Base-by-base conservation (phyloP, 495 filamentous ascomycete genomes). In the Penicillium canariense region DNA sequence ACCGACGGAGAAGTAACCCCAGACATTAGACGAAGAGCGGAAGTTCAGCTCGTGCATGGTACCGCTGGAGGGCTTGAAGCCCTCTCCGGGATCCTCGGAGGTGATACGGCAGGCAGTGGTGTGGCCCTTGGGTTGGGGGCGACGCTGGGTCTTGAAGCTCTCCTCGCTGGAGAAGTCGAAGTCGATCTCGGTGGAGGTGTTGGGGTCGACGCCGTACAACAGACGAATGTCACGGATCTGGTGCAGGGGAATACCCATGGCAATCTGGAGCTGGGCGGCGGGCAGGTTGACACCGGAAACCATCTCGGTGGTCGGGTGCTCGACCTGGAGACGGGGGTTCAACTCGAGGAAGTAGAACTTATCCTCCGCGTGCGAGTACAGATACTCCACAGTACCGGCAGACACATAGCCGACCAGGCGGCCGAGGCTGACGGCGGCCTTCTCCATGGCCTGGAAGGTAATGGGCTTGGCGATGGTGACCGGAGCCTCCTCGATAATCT, bases 1-100 rank as follows among this genome's bases (percentile, higher is more conserved):
- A 75, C 94, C 89, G 71, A 99, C 94, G 28, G 94, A 99, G 85
- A 99, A 99, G 75, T 99, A 99, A 80, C 94, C 94, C 94, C 94
- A 99, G 34, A 97, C 94, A 63, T 99, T 99, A 39, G 94, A 97
- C 62, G 92, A 96, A 77, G 86, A 91, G 54, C 94, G 83, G 86
- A 99, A 99, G 79, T 99, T 99, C 61, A 99, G 78, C 68, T 99
- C 94, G 76, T 97, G 94, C 86, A 99, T 94, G 54, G 90, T 96
- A 84, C 94, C 94, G 66, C 91, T 93, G 18, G 94, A 99, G 49
- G 94, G 94, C 81, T 99, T 99, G 84, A 99, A 99, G 27, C 94
- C 94, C 81, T 99, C 94, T 58, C 93, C 94, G 14, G 94, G 94
- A 71, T 99, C 94, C 75, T 99, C 94, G 2, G 95, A 99, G 25